A percentile compares a stretch with the other conserved stretches of the same genome.
phyloP scores from a whole-genome alignment of 2,329 filamentous ascomycete genomes.

The Exutisphaerella laricina region DNA sequence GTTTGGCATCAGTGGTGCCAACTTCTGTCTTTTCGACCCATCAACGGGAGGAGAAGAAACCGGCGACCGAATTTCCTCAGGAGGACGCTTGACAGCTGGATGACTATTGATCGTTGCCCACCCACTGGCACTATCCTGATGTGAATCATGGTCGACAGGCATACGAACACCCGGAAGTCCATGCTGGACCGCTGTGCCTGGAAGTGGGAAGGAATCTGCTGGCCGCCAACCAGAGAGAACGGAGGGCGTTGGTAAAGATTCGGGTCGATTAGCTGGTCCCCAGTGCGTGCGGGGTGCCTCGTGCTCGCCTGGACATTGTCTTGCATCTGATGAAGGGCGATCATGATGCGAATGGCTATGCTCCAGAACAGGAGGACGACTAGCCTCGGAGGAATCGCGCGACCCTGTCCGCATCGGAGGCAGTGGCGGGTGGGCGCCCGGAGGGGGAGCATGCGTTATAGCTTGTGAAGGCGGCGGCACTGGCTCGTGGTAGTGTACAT shows the following conservation, averaged over 20 bases:
- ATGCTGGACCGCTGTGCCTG: too few relatives aligned
- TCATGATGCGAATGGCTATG: constrained; percentile 14
- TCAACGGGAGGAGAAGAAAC: constrained; percentile 29
- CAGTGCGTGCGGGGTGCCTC: constrained; percentile 6
- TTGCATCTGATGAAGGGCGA: constrained; percentile 18
- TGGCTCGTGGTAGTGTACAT: constrained; percentile 1
- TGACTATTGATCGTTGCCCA: constrained; percentile 44
- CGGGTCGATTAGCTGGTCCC: constrained; percentile 10
- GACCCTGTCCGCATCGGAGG: constrained; percentile 26
- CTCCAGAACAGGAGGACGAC: constrained; percentile 14
- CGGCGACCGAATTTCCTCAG: constrained; percentile 31
- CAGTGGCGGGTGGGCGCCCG: constrained; percentile 15
- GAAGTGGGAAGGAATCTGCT: constrained; percentile 22
- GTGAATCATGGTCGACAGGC: too few relatives aligned
- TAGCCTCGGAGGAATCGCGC: constrained; percentile 18
- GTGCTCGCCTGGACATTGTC: constrained; percentile 12
- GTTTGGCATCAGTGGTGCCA: constrained; percentile 34
- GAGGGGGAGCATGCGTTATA: constrained; percentile 5
- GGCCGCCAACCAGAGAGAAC: constrained; percentile 28
- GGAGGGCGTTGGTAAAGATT: constrained; percentile 24
- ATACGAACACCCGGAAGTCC: too few relatives aligned
- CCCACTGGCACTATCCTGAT: constrained; percentile 26
- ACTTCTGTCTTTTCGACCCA: constrained; percentile 43
- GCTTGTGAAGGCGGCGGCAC: constrained; percentile 3
- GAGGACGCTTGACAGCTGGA: constrained; percentile 38